phyloP scores from a whole-genome alignment of 495 filamentous ascomycete genomes.

The Elaphomyces granulatus region DNA sequence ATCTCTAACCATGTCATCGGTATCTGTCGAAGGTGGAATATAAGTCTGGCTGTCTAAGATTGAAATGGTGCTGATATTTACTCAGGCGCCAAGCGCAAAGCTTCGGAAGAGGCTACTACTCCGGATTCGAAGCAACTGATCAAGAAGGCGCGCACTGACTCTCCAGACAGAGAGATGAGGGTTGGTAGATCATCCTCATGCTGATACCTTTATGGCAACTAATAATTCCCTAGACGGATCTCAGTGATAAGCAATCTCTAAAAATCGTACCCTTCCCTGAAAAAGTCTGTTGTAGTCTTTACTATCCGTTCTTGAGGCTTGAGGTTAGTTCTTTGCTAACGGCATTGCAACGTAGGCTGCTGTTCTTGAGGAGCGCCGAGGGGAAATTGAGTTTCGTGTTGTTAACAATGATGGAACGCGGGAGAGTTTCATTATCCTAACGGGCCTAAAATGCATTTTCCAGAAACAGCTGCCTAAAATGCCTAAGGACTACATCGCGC shows the following conservation, averaged over 20 bases:
- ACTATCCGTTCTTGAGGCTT: neutral
- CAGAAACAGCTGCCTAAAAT: slow-evolving; percentile 98
- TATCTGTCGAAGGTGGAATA: slow-evolving; percentile 3
- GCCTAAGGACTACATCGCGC: slow-evolving; percentile 97
- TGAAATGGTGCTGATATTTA: slow-evolving; percentile 8
- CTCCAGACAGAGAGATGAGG: slow-evolving; percentile 38
- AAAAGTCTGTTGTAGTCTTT: slow-evolving; percentile 38
- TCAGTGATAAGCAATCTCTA: slow-evolving; percentile 23
- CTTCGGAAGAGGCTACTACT: slow-evolving; percentile 51
- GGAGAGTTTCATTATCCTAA: slow-evolving; percentile 87
- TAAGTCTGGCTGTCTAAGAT: slow-evolving; percentile 8
- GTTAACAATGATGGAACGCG: slow-evolving; percentile 89
- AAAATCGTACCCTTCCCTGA: slow-evolving; percentile 68
- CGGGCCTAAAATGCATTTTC: slow-evolving; percentile 93
- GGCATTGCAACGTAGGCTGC: slow-evolving; percentile 43
- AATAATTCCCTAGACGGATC: slow-evolving; percentile 12
- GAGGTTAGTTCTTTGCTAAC: neutral
- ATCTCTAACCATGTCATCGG: slow-evolving; percentile 5
- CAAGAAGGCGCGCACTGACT: slow-evolving; percentile 48
- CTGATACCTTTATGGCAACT: neutral
- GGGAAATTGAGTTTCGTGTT: slow-evolving; percentile 93
- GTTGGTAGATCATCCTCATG: slow-evolving; percentile 4
- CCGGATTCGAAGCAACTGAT: slow-evolving; percentile 35
- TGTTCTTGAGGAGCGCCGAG: slow-evolving; percentile 83
- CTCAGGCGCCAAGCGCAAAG: slow-evolving; percentile 62